Evolutionary conservation across 306 rosid species (phyloP).

Genomic region (Citrullus colocynthis): DNA sequence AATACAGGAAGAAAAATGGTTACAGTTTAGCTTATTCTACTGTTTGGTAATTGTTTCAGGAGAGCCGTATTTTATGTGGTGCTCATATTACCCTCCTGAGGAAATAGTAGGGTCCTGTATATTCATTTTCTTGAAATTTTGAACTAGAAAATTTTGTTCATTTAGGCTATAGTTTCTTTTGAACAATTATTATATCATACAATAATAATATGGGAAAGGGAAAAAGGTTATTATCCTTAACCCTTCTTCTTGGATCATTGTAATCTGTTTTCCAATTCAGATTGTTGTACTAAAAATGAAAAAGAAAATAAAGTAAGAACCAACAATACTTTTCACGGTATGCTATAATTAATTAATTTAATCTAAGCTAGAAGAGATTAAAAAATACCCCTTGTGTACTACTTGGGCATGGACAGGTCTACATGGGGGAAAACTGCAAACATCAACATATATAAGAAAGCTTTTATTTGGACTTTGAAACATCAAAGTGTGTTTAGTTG

Average conservation of each 20-base stretch:
- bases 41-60: constrained; percentile 1
- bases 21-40: neutral
- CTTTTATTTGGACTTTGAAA: no score
- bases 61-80: neutral
- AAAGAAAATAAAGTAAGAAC: no score
- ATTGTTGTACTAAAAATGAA: no score
- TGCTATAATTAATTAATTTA: no score
- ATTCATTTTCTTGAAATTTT: neutral
- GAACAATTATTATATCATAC: neutral
- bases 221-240: neutral
- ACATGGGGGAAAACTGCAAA: no score
- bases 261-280: no score
- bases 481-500: no score
- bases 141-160: neutral
- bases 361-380: no score
- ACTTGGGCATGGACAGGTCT: no score
- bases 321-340: no score
- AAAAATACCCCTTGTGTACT: no score
- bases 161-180: neutral
- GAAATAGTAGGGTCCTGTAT: constrained; percentile 9
- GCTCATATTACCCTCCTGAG: neutral
- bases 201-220: neutral
- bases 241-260: neutral
- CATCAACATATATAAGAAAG: no score
- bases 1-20: neutral